Evolutionary conservation across 768 basidiomycete species (phyloP), one percentile per base, ranked within the genome.

Genomic region (Scleroderma bovista): DNA sequence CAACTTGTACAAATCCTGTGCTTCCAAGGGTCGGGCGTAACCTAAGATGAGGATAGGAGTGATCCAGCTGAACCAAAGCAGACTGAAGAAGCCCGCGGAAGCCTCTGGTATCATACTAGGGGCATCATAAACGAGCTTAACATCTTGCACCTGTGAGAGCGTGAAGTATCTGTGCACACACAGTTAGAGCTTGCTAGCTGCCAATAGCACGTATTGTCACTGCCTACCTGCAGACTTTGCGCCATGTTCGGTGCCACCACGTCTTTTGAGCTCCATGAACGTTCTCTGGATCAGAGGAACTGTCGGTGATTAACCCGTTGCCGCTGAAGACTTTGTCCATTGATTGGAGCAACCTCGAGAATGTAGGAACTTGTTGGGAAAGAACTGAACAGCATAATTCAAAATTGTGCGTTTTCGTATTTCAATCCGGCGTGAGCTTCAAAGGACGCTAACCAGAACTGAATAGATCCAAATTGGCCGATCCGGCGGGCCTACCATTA

Each of bases 1-100:
- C 22, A 93, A 79, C 65, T 81, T 86, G 74, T 84, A 93, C 3
- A 94, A 72, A 66, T 94, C 92, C 0, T 84, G 68, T 0, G 83
- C 81, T 59, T 92, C 86, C 3, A 95, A 75, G 1, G 91, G 87
- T 9, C 91, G 78, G 8, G 80, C 76, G 60, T 90, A 92, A 9
- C 92, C 92, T 10, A 92, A 71, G 11, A 71, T 64, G 53, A 94
- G 75, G 20, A 93, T 67, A 3, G 80, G 77, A 3, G 81, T 82
- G 17, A 93, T 75, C 91, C 92, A 93, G 41, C 67, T 65, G 56
- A 92, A 93, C 31, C 80, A 83, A 4, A 90, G 54, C 6, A 77
- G 60, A 56, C 71, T 76, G 51, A 81, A 75, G 62, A 79, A 75
- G 36, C 74, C 72, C 0, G 89, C 88, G 2, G 73, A 75, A 2